Conservation (phyloP, 1,284 basidiomycete genomes). For the Ustilago hordei region DNA sequence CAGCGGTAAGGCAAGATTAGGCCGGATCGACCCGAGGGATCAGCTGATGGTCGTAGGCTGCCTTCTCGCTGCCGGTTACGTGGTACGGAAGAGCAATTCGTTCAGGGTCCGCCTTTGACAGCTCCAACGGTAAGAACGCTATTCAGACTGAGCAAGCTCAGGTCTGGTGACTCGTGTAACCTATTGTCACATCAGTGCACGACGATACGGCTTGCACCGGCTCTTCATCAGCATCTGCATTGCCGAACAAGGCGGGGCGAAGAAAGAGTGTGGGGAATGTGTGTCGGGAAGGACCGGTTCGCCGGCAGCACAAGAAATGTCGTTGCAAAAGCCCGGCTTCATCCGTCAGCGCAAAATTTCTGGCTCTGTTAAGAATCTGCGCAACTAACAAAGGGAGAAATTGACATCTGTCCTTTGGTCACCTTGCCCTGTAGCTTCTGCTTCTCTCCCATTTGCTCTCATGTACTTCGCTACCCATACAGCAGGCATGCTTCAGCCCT, state of each 20-base stretch:
- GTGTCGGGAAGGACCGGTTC: constrained; percentile 1
- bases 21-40: constrained; percentile 8
- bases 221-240: background rate
- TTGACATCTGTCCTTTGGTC: too few species aligned
- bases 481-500: constrained; percentile 5
- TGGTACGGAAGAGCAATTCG: background rate
- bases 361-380: background rate
- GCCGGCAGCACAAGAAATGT: background rate
- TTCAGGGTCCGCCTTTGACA: constrained; percentile 8
- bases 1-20: background rate
- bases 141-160: background rate
- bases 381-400: background rate
- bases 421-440: background rate
- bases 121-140: background rate
- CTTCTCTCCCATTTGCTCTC: constrained; percentile 5
- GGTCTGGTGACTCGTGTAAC: background rate
- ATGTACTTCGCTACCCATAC: constrained; percentile 3
- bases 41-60: constrained; percentile 1
- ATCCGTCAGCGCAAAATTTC: background rate
- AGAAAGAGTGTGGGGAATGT: background rate
- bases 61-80: background rate
- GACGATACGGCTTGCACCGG: constrained; percentile 1
- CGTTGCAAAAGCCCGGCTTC: background rate
- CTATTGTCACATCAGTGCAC: too few species aligned
- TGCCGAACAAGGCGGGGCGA: constrained; percentile 1